Evolutionary conservation across 495 filamentous ascomycete genomes (phyloP).

Genomic region (Aspergillus conjunctus): DNA sequence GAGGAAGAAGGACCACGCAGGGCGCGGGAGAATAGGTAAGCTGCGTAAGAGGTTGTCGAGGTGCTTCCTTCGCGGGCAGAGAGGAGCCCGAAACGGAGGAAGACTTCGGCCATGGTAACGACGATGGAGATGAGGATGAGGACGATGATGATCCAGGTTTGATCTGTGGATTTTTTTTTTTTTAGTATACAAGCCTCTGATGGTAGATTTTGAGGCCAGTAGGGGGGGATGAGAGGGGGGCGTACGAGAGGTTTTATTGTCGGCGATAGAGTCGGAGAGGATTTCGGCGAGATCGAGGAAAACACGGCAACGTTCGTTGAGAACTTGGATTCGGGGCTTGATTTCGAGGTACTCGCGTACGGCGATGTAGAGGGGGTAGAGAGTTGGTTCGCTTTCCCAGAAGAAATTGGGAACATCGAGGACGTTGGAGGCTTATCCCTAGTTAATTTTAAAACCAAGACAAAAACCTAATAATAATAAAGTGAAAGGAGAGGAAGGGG

Average conservation of each 20-base stretch:
- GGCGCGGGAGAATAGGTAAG: conserved; percentile 20
- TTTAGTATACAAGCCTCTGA: conserved; percentile 9
- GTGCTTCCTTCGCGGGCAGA: conserved; percentile 37
- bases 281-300: conserved; percentile 98
- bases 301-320: conserved; percentile 95
- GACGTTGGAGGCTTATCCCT: conserved; percentile 80
- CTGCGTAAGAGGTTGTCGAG: conserved; percentile 18
- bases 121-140: conserved; percentile 88
- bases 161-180: conserved; percentile 37
- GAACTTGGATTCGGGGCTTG: conserved; percentile 86
- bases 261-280: conserved; percentile 84
- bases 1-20: conserved; percentile 6
- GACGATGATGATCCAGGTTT: conserved; percentile 98
- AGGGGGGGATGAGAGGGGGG: conserved; percentile 2
- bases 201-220: neutral
- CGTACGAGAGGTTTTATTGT: conserved; percentile 84
- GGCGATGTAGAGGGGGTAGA: conserved; percentile 91
- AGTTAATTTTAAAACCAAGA: conserved; percentile 15
- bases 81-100: conserved; percentile 81
- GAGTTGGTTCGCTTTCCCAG: conserved; percentile 94
- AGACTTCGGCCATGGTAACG: conserved; percentile 88
- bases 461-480: neutral
- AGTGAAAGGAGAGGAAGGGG: neutral
- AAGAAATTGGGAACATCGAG: conserved; percentile 98
- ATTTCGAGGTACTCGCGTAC: conserved; percentile 98